Base-by-base conservation (phyloP, 768 basidiomycete species). In the Leccinum imitatum region DNA sequence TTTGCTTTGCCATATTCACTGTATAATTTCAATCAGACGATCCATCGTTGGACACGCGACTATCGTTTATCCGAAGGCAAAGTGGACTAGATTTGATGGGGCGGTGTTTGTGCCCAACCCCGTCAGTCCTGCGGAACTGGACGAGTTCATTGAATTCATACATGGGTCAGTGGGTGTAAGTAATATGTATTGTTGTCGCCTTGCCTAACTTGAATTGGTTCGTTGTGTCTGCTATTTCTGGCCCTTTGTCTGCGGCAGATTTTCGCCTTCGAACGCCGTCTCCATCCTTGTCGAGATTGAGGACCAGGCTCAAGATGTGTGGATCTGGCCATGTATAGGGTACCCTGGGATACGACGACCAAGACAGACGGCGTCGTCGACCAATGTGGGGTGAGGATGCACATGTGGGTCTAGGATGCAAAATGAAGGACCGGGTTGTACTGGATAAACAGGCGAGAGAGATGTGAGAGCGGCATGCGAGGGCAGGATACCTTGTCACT, bases 271-370 rank as follows among this genome's bases (percentile, higher is more conserved):
- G 66, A 37, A 52, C 68, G 25, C 63, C 61, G 2, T 67, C 63
- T 6, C 65, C 30, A 27, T 61, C 64, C 1, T 71, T 66, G 1
- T 62, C 61, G 3, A 63, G 41, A 30, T 59, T 39, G 30, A 69
- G 57, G 5, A 54, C 61, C 3, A 63, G 59, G 33, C 71, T 75
- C 58, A 82, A 73, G 21, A 89, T 67, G 5, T 73, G 72, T 0
- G 90, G 91, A 13, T 91, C 80, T 0, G 93, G 93, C 87, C 89
- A 92, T 62, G 86, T 77, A 63, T 89, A 92, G n/a, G 81, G 75
- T 0, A 68, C 65, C n/a, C 83, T 1, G 82, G 78, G 9, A 90
- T 72, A 9, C 73, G 74, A 14, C 80, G 72, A 4, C 84, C 85
- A 11, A 91, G 76, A 14, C 83, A 78, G 23, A 90, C 80, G 3